Conservation (phyloP, 164 flowering plant genomes). For the Platanus orientalis region DNA sequence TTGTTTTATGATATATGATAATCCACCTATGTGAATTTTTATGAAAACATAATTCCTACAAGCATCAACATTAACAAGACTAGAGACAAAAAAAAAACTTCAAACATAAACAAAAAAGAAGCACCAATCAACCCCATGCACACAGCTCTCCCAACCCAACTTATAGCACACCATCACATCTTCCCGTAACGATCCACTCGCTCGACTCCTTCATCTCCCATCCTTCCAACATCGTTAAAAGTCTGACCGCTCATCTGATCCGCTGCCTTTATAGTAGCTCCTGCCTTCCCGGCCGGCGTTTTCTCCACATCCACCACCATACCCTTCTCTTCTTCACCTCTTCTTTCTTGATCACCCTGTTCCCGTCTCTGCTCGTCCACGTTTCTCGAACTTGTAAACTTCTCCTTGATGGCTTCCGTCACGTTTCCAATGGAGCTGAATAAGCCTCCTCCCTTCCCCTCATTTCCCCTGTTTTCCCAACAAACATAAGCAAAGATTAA, state of each 20-base stretch:
- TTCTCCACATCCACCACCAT: constrained; percentile 16
- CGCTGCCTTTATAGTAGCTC: constrained; percentile 25
- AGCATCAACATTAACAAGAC: too few species aligned
- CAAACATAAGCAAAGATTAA: background rate
- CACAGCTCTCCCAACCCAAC: too few species aligned
- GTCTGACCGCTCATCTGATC: constrained; percentile 45
- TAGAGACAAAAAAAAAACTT: too few species aligned
- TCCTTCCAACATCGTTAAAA: constrained; percentile 45
- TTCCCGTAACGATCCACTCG: constrained; percentile 27
- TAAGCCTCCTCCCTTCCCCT: constrained; percentile 18
- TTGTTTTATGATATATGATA: too few species aligned
- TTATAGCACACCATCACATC: constrained; percentile 20
- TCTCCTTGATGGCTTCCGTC: constrained; percentile 33
- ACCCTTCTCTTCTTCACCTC: constrained; percentile 7
- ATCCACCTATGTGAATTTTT: too few species aligned
- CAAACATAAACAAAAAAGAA: too few species aligned
- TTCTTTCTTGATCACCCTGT: constrained; percentile 2
- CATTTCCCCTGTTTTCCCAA: constrained; percentile 14
- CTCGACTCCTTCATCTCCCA: constrained; percentile 26
- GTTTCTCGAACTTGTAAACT: constrained; percentile 23
- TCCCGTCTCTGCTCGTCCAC: constrained; percentile 15
- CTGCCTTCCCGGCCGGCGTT: constrained; percentile 4
- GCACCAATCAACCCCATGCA: too few species aligned
- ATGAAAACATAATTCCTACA: too few species aligned
- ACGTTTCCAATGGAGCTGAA: constrained; percentile 25